Evolutionary conservation across 1,284 basidiomycete species (phyloP), one percentile per base, ranked within the genome.

Genomic region (Heterobasidion parviporum): DNA sequence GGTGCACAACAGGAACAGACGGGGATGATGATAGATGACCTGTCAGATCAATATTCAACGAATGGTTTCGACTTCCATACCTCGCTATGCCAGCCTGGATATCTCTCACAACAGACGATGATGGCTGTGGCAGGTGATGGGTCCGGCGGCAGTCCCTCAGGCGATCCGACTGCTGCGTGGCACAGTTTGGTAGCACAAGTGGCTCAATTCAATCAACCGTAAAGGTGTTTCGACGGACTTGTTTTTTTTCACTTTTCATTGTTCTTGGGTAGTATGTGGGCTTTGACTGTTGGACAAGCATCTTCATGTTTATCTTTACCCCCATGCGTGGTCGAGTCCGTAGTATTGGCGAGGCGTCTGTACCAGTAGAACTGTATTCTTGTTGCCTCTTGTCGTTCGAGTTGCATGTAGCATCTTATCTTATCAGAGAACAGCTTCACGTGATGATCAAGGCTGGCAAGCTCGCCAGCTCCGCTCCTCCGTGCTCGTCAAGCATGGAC

Each of bases 151-250:
- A 48, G 46, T 18, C 16, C n/a, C 18, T 16, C 46, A 48, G 46
- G 46, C 18, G 75, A 76, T 63, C 61, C 75, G 38, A 68, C 68
- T 55, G 71, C 74, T 56, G 73, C 77, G n/a, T 81, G 79, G 79
- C 71, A 77, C 48, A 78, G 75, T 60, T 72, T 81, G 46, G 67
- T 77, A 61, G 69, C 75, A 14, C 78, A 70, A 46, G 67, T 77
- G 61, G 69, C 75, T 14, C 78, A 70, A 57, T 70, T 70, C 56
- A 64, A 68, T 58, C 62, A 60, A 16, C 55, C 59, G 47, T 62
- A 34, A 57, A 36, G 38, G n/a, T 41, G 38, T 26, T 26, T 26
- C 26, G 38, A n/a, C 10, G 38, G 38, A 10, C 12, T 41, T 41
- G 38, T 41, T n/a, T 41, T 41, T 41, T n/a, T 41, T 41, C 38